Evolutionary conservation across 2,329 filamentous ascomycete species (phyloP).

Genomic region (Ascochyta koolunga): DNA sequence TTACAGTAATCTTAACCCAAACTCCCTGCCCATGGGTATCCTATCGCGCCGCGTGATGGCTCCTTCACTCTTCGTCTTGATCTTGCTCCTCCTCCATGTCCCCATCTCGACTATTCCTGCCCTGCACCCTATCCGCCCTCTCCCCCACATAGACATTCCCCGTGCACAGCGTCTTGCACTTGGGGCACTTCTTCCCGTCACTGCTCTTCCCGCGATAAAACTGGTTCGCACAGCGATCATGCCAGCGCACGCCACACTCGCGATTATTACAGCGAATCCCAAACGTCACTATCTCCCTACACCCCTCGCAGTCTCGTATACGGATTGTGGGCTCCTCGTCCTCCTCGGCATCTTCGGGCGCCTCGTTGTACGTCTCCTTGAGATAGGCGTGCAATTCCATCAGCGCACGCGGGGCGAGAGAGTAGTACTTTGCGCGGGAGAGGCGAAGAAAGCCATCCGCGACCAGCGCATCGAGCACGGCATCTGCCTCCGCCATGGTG

Average conservation of each 20-base stretch:
- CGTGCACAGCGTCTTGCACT: constrained; percentile 38
- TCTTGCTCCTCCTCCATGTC: constrained; percentile 12
- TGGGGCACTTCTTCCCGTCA: constrained; percentile 36
- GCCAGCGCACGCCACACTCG: constrained; percentile 40
- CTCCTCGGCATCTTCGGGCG: constrained; percentile 56
- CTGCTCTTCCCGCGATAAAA: constrained; percentile 33
- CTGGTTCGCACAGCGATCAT: constrained; percentile 42
- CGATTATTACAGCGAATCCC: constrained; percentile 43
- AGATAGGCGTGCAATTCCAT: constrained; percentile 88
- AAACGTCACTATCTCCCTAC: constrained; percentile 85
- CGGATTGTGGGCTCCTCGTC: constrained; percentile 60
- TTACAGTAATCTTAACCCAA: background rate
- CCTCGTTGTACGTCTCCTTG: constrained; percentile 80
- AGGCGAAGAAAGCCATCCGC: constrained; percentile 85
- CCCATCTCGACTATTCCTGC: constrained; percentile 11
- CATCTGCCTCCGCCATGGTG: constrained; percentile 78
- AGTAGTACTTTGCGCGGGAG: constrained; percentile 74
- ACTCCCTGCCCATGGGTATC: constrained; percentile 3
- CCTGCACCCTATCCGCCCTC: constrained; percentile 29
- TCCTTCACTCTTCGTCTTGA: constrained; percentile 9
- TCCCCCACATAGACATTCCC: constrained; percentile 60
- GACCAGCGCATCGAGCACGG: constrained; percentile 71
- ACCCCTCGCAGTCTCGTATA: constrained; percentile 87
- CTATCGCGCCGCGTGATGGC: constrained; percentile 4
- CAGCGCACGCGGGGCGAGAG: constrained; percentile 75